Base-by-base conservation (phyloP, 2,329 filamentous ascomycete genomes). In the Hypoxylon sp. region DNA sequence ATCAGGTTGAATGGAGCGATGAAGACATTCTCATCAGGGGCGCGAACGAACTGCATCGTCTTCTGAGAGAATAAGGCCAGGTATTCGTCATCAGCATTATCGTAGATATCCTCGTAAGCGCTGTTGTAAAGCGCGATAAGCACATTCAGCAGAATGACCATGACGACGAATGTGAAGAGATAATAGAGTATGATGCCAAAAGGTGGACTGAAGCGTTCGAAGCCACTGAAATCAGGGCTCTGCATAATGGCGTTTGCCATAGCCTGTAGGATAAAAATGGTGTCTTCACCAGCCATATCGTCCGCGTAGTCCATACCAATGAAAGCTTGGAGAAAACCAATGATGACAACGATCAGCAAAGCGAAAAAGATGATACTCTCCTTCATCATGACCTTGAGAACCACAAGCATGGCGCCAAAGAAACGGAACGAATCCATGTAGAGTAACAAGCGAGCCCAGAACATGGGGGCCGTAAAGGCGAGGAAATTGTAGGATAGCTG, bases 101-200 rank as follows among this genome's bases (percentile, higher is more conserved):
- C 87, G 64, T 92, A 95, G 52, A 97, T 95, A 70, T 96, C 91
- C 67, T 95, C 89, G 69, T 99, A 97, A 2, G 94, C 91, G 35
- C 88, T 93, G 74, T 97, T 97, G 77, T 97, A 99, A 5, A 99
- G 83, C 0, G 94, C 94, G 67, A 99, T 97, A 50, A 99, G 84
- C 63, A 99, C 91, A 70, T 99, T 99, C 61, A 99, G 83, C 17
- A 97, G 78, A 48, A 99, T 75, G 16, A 84, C 92, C 88, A 96
- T 97, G 65, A 99, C 89, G 27, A 97, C 87, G 67, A 99, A 99
- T 12, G 93, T 96, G 72, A 97, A 99, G 68, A 95, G 83, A 75
- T 99, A 99, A 76, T 99, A 99, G 7, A 99, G 86, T 21, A 97
- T 89, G 40, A 96, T 82, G 6, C 94, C 94, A 69, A 97, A 99